phyloP scores from a whole-genome alignment of 768 basidiomycete species.

The Tephrocybe rancida region DNA sequence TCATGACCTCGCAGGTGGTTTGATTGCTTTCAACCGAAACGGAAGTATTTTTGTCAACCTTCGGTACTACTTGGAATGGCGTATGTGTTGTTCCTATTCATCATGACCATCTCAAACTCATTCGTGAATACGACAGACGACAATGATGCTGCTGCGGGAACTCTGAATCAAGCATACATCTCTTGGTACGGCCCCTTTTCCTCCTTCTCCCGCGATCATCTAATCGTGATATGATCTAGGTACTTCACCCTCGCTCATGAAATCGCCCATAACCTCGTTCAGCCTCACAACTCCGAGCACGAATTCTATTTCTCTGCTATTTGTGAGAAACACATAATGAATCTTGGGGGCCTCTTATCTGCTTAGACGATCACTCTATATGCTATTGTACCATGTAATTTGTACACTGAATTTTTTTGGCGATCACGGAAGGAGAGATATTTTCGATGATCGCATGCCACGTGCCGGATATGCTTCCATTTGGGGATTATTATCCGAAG shows the following conservation, averaged over 20 bases:
- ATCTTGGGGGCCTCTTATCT: constrained; percentile 37
- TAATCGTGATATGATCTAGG: constrained; percentile 40
- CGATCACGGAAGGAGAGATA: background rate
- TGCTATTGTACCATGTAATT: background rate
- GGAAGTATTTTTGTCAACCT: constrained; percentile 90
- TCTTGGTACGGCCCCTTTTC: constrained; percentile 60
- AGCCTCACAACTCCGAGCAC: constrained; percentile 87
- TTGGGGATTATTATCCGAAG: constrained; percentile 12
- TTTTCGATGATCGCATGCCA: constrained; percentile 8
- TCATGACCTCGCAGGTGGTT: constrained; percentile 74
- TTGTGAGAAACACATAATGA: constrained; percentile 65
- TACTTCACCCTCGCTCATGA: constrained; percentile 94
- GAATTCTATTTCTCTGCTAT: constrained; percentile 95
- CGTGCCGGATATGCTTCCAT: constrained; percentile 16
- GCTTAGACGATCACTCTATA: constrained; percentile 1
- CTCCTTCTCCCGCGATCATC: background rate
- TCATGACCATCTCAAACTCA: background rate
- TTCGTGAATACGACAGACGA: constrained; percentile 55
- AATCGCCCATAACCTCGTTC: constrained; percentile 89
- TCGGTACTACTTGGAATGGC: constrained; percentile 85
- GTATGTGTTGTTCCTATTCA: constrained; percentile 50
- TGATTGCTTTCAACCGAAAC: constrained; percentile 93
- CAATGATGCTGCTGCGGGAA: constrained; percentile 55
- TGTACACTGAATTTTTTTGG: background rate
- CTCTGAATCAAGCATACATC: constrained; percentile 65